A percentile compares a stretch with the other conserved stretches of the same genome.
Evolutionary conservation across 73 alveolate genomes (phyloP).

Genomic region (Breviolum minutum): DNA sequence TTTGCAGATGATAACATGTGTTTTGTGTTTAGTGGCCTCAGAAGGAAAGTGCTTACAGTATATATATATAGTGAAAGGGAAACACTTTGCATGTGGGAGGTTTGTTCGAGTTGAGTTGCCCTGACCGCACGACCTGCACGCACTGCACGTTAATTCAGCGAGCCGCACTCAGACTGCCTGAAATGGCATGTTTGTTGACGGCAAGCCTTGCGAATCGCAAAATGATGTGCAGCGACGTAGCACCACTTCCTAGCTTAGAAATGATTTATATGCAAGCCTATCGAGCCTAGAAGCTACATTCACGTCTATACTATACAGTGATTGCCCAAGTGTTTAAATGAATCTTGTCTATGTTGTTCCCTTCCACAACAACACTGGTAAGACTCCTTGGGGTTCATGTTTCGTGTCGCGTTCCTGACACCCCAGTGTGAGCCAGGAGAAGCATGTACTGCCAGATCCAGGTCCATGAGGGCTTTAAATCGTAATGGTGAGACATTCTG

Average conservation of each 20-base stretch:
- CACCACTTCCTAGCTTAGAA: too few species aligned
- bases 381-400: not conserved
- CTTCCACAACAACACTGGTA: not conserved
- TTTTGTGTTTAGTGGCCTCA: too few species aligned
- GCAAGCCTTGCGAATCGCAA: too few species aligned
- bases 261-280: too few species aligned
- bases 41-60: too few species aligned
- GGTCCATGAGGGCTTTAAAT: not conserved
- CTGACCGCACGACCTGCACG: not conserved
- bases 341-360: not conserved
- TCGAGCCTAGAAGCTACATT: too few species aligned
- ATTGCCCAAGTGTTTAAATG: too few species aligned
- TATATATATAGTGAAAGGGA: too few species aligned
- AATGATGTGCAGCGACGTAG: too few species aligned
- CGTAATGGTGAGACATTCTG: not conserved
- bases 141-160: not conserved
- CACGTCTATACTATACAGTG: too few species aligned
- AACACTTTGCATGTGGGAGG: not conserved
- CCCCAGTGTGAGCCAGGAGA: not conserved
- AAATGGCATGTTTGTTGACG: not conserved
- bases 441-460: conserved; percentile 35
- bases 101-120: not conserved
- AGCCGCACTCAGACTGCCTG: not conserved
- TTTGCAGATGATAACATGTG: too few species aligned
- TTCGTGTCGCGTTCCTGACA: not conserved